Evolutionary conservation across 495 filamentous ascomycete species (phyloP).

Genomic region (Pseudomonodictys pantanalensis): DNA sequence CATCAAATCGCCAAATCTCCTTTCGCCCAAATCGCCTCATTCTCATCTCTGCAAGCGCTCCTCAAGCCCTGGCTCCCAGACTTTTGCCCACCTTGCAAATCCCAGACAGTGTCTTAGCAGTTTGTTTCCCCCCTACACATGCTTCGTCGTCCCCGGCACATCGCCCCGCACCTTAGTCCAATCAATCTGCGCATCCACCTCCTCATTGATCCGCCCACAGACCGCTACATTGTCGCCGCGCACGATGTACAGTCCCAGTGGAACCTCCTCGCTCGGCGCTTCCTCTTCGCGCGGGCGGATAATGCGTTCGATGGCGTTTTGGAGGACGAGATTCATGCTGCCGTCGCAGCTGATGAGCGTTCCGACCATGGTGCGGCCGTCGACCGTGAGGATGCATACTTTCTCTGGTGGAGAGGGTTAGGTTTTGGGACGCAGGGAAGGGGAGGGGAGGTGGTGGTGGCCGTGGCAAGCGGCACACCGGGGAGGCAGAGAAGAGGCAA

Average conservation of each 20-base stretch:
- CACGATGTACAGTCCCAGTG: conserved; percentile 85
- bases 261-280: conserved; percentile 75
- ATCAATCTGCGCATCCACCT: conserved; percentile 81
- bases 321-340: conserved; percentile 86
- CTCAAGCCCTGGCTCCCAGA: not conserved
- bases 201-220: conserved; percentile 84
- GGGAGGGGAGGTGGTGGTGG: conserved; percentile 6
- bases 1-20: not conserved
- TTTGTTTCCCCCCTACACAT: conserved; percentile 48
- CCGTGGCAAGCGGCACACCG: not conserved
- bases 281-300: conserved; percentile 79
- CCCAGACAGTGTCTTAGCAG: not conserved
- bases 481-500: too few relatives aligned
- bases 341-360: conserved; percentile 84
- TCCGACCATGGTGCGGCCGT: conserved; percentile 85
- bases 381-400: conserved; percentile 85
- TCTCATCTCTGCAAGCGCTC: not conserved
- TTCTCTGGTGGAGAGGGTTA: conserved; percentile 59
- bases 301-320: conserved; percentile 80
- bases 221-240: conserved; percentile 93
- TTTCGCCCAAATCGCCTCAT: not conserved
- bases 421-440: conserved; percentile 1
- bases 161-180: conserved; percentile 86
- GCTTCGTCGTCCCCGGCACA: conserved; percentile 80
- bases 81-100: not conserved